Evolutionary conservation across 805 yeast genomes (phyloP).

Genomic region (Metschnikowia proteae): DNA sequence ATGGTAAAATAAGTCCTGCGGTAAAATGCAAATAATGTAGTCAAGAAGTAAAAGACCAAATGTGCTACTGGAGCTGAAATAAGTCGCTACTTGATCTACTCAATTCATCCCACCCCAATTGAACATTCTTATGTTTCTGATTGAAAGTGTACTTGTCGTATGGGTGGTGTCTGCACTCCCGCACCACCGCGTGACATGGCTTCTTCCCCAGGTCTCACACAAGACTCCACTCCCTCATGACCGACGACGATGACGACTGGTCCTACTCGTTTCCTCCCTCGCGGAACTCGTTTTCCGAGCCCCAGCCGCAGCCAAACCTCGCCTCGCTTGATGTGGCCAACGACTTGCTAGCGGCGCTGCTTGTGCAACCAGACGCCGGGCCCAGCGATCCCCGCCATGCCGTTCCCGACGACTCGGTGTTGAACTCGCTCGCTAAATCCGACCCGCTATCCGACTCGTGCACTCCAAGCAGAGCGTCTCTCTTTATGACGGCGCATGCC

Average conservation of each 20-base stretch:
- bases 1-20: too few species aligned
- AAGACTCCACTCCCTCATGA: not conserved
- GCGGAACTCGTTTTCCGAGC: not conserved
- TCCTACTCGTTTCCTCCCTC: constrained; percentile 39
- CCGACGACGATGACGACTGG: constrained; percentile 41
- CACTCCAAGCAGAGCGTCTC: not conserved
- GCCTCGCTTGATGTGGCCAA: not conserved
- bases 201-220: too few species aligned
- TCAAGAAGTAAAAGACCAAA: too few species aligned
- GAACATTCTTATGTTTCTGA: too few species aligned
- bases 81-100: too few species aligned
- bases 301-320: not conserved
- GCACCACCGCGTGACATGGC: too few species aligned
- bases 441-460: not conserved
- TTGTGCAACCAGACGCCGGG: not conserved
- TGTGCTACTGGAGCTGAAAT: too few species aligned
- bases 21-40: too few species aligned
- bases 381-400: not conserved
- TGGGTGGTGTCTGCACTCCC: too few species aligned
- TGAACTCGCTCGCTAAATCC: not conserved
- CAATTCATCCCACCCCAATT: too few species aligned
- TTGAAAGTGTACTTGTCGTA: too few species aligned
- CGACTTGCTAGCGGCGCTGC: constrained; percentile 1
- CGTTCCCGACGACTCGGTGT: not conserved
- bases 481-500: not conserved